Evolutionary conservation across 441 rosid species (phyloP), one percentile per base, ranked within the genome.

Genomic region (Gossypium trilobum): DNA sequence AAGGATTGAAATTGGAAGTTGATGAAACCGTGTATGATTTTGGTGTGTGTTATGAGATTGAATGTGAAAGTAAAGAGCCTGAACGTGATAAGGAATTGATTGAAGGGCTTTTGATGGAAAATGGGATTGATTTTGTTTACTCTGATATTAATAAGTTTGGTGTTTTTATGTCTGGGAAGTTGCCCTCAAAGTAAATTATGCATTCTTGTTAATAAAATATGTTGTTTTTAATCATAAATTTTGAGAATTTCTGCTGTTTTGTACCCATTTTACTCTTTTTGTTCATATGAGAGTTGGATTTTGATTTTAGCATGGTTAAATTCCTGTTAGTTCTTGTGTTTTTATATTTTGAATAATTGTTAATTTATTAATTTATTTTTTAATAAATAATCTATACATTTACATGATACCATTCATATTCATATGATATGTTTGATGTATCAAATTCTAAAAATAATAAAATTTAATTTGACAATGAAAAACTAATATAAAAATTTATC

Each of bases 31-130:
- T 63, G 48, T 85, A 72, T 36, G 83, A 65, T 51, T 85, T 85
- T 55, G 84, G 86, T 51, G 79, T 42, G 29, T 58, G 83, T 70
- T 85, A 82, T 46, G 87, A 85, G 86, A 75, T 85, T 61, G 87
- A 85, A 72, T 85, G 87, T 50, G 87, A 85, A 80, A 82, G 76
- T 0, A 52, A 1, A 36, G 86, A 82, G 57, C 87, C 87, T 0
- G 83, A 85, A 57, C 74, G 72, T 6, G 79, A 76, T n/a, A 66
- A 10, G 73, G 58, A 29, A 27, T 59, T 73, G 79, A 75, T 79
- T 57, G 70, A 73, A 48, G 73, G 39, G 6, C 44, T 79, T 7
- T 64, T 79, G 64, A 14, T 27, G 31, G 60, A 76, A 59, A 79
- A 79, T 73, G 79, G 70, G 23, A 79, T 79, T 31, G 69, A 56